phyloP scores from a whole-genome alignment of 305 asterid genomes.

The Rubia balearica region DNA sequence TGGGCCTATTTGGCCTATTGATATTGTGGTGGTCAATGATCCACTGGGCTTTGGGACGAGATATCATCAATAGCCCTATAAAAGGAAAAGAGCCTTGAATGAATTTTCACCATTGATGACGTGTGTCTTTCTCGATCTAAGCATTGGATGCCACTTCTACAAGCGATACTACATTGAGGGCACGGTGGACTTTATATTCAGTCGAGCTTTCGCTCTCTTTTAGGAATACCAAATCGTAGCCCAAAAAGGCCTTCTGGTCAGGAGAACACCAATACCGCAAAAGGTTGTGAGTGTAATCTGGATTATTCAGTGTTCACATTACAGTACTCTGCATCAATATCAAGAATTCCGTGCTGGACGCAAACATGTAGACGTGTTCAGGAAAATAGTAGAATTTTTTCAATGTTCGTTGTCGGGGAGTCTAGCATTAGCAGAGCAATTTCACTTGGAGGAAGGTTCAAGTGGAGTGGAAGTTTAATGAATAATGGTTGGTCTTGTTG shows the following conservation, averaged over 20 bases:
- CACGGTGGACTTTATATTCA: too few relatives aligned
- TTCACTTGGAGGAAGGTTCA: neutral
- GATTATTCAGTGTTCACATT: too few relatives aligned
- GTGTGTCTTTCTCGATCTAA: neutral
- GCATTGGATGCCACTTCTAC: neutral
- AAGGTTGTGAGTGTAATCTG: too few relatives aligned
- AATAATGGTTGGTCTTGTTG: too few relatives aligned
- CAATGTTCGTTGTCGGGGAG: neutral
- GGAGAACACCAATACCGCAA: neutral
- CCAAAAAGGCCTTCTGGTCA: neutral
- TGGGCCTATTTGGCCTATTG: too few relatives aligned
- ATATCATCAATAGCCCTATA: too few relatives aligned
- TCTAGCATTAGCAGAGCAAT: neutral
- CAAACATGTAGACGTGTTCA: neutral
- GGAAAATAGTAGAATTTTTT: neutral
- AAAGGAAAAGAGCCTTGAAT: too few relatives aligned
- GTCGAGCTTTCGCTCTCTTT: too few relatives aligned
- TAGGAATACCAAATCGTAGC: neutral
- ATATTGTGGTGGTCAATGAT: too few relatives aligned
- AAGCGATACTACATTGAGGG: neutral
- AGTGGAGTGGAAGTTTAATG: neutral
- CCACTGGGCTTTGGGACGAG: too few relatives aligned
- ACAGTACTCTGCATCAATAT: neutral
- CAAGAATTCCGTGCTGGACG: neutral
- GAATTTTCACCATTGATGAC: too few relatives aligned